Evolutionary conservation across 108 stramenopile species (phyloP), one percentile per base, ranked within the genome.

Genomic region (Seminavis robusta): DNA sequence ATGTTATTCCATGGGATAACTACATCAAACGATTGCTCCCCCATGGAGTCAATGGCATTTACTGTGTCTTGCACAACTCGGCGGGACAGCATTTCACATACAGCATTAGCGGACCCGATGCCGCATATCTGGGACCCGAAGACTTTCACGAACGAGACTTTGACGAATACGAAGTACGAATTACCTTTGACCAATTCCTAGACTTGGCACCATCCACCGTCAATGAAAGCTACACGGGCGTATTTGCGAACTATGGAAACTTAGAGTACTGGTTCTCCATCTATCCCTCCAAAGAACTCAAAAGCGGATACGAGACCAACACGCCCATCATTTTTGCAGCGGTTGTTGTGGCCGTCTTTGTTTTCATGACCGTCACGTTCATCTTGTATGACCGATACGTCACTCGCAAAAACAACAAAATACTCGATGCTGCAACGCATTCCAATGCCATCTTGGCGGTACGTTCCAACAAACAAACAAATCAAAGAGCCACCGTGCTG

Each of bases 381-480:
- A 2, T 47, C n/a, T 3, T 60, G 3, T 60, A 60, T 26, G 59
- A 60, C 19, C 27, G 24, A 1, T 39, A 48, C 19, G 59, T 60
- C 16, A 40, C 37, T 26, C 31, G 47, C 5, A 37, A 40, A 4
- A 37, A 60, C 17, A 60, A 17, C 28, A 36, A 37, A 25, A 28
- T 60, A 6, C n/a, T 49, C 25, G 25, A 19, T 4, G 38, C 47
- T 16, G 59, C 59, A 3, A 9, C 7, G 6, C 34, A 30, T 26
- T 48, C 47, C 21, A 60, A 28, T 38, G 59, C 47, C 17, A 60
- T 59, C 19, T 19, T 47, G 21, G 27, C 32, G 26, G 32, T 26
- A 13, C 57, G 31, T 28, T 8, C 26, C n/a, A n/a, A n/a, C n/a
- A n/a, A n/a, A n/a, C n/a, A n/a, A n/a, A n/a, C n/a, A n/a, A n/a